Conservation (phyloP, 768 basidiomycete species). For the Naganishia onofrii region DNA sequence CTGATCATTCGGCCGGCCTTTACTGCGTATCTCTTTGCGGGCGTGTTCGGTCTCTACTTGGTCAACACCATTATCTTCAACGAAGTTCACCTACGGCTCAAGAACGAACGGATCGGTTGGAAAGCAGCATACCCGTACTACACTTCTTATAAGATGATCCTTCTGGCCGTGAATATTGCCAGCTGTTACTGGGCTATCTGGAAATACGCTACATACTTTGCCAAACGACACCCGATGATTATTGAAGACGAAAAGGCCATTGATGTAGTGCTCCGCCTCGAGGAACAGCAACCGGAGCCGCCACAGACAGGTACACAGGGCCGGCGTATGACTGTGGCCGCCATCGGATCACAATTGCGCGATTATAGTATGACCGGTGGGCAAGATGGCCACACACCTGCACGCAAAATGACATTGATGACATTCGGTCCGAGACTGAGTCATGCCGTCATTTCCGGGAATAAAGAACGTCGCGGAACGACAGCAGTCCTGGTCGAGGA, state of each 20-base stretch:
- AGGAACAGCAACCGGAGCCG: slow-evolving; percentile 4
- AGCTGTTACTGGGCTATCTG: slow-evolving; percentile 22
- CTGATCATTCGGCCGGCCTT: slow-evolving; percentile 11
- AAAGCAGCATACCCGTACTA: slow-evolving; percentile 21
- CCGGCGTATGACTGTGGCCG: slow-evolving; percentile 14
- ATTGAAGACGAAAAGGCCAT: slow-evolving; percentile 27
- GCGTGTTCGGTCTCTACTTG: slow-evolving; percentile 20
- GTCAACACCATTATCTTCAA: slow-evolving; percentile 26
- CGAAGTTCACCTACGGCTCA: slow-evolving; percentile 24
- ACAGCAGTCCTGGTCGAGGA: slow-evolving; percentile 1
- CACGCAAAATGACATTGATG: slow-evolving; percentile 12
- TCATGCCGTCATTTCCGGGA: background rate
- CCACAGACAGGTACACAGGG: background rate
- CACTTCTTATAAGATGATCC: slow-evolving; percentile 8
- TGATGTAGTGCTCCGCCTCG: slow-evolving; percentile 22
- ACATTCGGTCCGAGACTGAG: slow-evolving; percentile 9
- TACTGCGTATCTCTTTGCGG: slow-evolving; percentile 19
- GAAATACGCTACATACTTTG: slow-evolving; percentile 27
- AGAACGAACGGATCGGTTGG: slow-evolving; percentile 21
- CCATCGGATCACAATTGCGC: background rate
- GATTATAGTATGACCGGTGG: background rate
- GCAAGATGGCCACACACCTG: background rate
- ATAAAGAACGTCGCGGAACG: slow-evolving; percentile 4
- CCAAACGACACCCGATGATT: slow-evolving; percentile 24
- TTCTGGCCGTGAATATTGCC: slow-evolving; percentile 18